These are phyloP conservation scores for Pichia sp. DNA, from an alignment of 1,139 yeast species.

Conservation along the genomic window DNA sequence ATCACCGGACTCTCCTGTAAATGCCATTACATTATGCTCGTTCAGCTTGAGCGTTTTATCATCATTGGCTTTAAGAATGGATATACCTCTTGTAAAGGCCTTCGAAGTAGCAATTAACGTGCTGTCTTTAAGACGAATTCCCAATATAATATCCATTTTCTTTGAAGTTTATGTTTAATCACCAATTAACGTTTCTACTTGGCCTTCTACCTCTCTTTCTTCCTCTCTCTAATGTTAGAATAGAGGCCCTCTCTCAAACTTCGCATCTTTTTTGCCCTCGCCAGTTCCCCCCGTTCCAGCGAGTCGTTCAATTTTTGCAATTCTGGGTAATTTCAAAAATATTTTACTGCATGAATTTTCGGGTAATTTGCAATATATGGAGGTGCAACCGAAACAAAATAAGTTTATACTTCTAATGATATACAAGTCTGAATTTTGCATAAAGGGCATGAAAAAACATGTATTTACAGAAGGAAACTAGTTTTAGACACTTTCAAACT, in stretches of 20 bases:
- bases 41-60: slow-evolving; percentile 80
- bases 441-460: too few species aligned
- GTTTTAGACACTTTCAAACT: too few species aligned
- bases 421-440: too few species aligned
- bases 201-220: not conserved
- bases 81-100: slow-evolving; percentile 91
- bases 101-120: slow-evolving; percentile 88
- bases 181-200: not conserved
- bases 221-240: not conserved
- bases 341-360: too few species aligned
- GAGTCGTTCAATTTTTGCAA: too few species aligned
- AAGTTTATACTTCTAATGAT: too few species aligned
- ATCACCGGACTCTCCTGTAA: slow-evolving; percentile 95
- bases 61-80: slow-evolving; percentile 76
- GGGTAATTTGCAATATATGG: too few species aligned
- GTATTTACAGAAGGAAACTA: too few species aligned
- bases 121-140: slow-evolving; percentile 72
- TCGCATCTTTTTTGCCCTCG: not conserved
- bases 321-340: too few species aligned
- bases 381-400: too few species aligned
- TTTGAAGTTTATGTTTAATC: slow-evolving; percentile 3
- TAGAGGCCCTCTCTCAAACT: too few species aligned
- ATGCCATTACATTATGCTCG: slow-evolving; percentile 76
- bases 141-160: slow-evolving; percentile 80
- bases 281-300: too few species aligned